Evolutionary conservation across 805 yeast species (phyloP).

Genomic region (Candida nemodendra): DNA sequence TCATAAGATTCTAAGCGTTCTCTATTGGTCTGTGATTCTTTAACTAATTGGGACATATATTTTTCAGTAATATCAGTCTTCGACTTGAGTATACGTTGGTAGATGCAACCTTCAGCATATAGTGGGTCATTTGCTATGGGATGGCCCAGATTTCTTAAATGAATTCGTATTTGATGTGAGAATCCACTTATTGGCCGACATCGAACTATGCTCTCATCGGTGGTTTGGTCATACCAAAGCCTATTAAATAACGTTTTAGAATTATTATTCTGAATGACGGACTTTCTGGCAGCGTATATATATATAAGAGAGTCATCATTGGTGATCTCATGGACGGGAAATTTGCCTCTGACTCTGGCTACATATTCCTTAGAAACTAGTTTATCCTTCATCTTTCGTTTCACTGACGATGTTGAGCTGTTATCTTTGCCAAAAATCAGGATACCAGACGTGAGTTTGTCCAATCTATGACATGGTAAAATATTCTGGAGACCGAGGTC

Average conservation of each 20-base stretch:
- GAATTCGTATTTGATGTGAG: conserved; percentile 57
- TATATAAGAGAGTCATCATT: conserved; percentile 36
- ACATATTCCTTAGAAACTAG: conserved; percentile 38
- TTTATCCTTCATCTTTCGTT: conserved; percentile 26
- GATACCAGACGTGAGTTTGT: conserved; percentile 51
- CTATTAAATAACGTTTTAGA: conserved; percentile 21
- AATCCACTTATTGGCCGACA: conserved; percentile 49
- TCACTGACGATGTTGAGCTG: conserved; percentile 27
- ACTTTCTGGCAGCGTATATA: conserved; percentile 19
- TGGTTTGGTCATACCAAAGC: conserved; percentile 24
- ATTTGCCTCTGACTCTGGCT: conserved; percentile 40
- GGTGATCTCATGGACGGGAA: conserved; percentile 32
- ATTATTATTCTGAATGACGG: conserved; percentile 7
- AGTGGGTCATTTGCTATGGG: conserved; percentile 34
- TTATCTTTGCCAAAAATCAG: conserved; percentile 41
- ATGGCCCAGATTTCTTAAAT: conserved; percentile 42
- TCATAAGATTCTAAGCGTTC: conserved; percentile 16
- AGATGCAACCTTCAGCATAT: conserved; percentile 14
- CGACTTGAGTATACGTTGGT: conserved; percentile 7
- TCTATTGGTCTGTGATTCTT: conserved; percentile 8
- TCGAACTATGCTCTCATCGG: conserved; percentile 37
- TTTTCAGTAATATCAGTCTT: conserved; percentile 2
- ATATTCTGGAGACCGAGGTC: conserved; percentile 27
- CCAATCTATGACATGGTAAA: conserved; percentile 47
- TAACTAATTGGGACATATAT: conserved; percentile 11